Conservation (phyloP, 2,329 filamentous ascomycete species). For the Fusarium albidum region DNA sequence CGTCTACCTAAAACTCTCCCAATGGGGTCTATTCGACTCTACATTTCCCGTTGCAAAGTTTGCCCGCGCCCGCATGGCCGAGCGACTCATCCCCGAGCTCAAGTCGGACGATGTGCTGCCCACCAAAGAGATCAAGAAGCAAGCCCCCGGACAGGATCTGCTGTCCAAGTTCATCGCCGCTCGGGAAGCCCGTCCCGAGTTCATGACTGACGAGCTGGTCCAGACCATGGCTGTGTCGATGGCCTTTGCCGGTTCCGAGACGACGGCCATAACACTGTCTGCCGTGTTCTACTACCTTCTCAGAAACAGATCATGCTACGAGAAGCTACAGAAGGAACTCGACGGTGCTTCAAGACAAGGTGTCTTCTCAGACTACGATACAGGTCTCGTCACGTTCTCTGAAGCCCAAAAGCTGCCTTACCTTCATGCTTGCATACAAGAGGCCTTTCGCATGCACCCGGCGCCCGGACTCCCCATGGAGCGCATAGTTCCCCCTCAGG, state of each 20-base stretch:
- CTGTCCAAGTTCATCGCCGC: constrained; percentile 78
- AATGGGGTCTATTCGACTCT: constrained; percentile 71
- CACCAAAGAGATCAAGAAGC: constrained; percentile 47
- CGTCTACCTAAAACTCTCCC: constrained; percentile 71
- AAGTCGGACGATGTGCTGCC: constrained; percentile 41
- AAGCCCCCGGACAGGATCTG: constrained; percentile 62
- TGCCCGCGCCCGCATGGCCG: constrained; percentile 71
- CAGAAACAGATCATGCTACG: constrained; percentile 65
- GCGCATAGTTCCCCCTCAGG: constrained; percentile 72
- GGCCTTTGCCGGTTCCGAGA: constrained; percentile 80
- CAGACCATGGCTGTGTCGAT: constrained; percentile 77
- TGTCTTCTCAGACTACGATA: constrained; percentile 57
- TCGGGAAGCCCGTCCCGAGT: constrained; percentile 70
- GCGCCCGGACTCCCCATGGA: constrained; percentile 77
- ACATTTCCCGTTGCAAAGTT: constrained; percentile 79
- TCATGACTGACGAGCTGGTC: constrained; percentile 75
- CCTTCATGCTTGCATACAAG: constrained; percentile 80
- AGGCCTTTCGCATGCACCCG: constrained; percentile 79
- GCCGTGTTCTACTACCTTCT: constrained; percentile 79
- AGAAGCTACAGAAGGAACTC: constrained; percentile 66
- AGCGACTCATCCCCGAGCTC: constrained; percentile 62
- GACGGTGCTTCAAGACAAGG: constrained; percentile 65
- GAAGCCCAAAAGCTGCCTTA: constrained; percentile 77
- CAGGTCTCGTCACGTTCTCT: constrained; percentile 72
- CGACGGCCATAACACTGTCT: constrained; percentile 77